Evolutionary conservation across 2,329 filamentous ascomycete species (phyloP), one percentile per base, ranked within the genome.

Genomic region (Pseudocercospora fuligena): DNA sequence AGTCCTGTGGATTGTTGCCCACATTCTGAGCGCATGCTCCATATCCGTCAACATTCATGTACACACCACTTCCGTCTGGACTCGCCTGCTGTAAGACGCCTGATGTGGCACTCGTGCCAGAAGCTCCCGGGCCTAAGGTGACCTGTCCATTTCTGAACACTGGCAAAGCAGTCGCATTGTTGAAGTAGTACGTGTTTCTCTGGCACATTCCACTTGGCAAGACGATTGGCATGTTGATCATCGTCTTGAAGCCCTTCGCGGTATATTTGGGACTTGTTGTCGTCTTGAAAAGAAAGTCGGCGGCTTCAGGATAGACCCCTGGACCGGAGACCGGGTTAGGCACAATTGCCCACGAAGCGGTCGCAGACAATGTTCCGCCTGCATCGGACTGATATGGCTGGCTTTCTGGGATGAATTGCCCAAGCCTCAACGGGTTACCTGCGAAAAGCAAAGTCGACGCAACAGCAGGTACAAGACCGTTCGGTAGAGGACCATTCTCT

Each of bases 181-280:
- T 72, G 59, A 72, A 73, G 64, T 73, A 74, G 51, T 70, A 72
- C n/a, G 69, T 66, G 46, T 72, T 73, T 16, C 70, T 53, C 61
- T 73, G 71, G 36, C 72, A 74, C 60, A 67, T 31, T 2, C 63
- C 67, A 27, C 53, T 69, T 5, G 67, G 67, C 21, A 67, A 40
- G 25, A 68, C 56, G 29, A 66, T 57, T 3, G 71, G 71, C 64
- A 70, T 69, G 58, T 72, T 74, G 31, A 72, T 66, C 23, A 72
- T 27, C 2, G 40, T 56, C 53, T 74, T 73, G 66, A 74, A 68
- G 2, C 64, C 57, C 40, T 66, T 69, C 0, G 65, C 63, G 25
- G 67, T 66, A 40, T 69, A 66, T 2, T 51, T 62, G 3, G 66
- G 61, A 6, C 40, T 36, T 8, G 58, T 36, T 16, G 58, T 29